phyloP scores from a whole-genome alignment of 2,329 filamentous ascomycete species.

The Akanthomyces muscarius region DNA sequence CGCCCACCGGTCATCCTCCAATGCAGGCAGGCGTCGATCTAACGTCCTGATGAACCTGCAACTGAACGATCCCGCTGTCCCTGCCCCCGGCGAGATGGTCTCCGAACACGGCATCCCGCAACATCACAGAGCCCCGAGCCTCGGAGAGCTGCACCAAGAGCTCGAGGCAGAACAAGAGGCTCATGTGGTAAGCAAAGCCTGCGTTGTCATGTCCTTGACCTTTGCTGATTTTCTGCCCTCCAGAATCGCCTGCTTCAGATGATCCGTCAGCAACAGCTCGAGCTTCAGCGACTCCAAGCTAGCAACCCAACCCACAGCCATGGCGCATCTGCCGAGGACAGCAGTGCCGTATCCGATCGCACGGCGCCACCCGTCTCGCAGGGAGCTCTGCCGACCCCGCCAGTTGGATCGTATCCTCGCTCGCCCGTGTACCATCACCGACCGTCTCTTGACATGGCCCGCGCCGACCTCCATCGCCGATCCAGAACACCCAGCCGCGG shows the following conservation, averaged over 20 bases:
- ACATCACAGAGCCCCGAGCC: slow-evolving; percentile 64
- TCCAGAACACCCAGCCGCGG: slow-evolving; percentile 58
- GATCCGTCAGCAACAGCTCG: slow-evolving; percentile 72
- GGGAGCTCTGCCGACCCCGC: slow-evolving; percentile 31
- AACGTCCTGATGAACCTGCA: slow-evolving; percentile 70
- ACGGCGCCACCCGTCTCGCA: slow-evolving; percentile 36
- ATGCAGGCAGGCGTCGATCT: slow-evolving; percentile 58
- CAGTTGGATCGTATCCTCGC: slow-evolving; percentile 43
- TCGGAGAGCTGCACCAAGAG: slow-evolving; percentile 75
- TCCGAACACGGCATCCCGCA: slow-evolving; percentile 51
- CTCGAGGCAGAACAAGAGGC: slow-evolving; percentile 75
- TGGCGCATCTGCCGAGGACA: slow-evolving; percentile 47
- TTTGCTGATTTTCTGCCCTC: background rate
- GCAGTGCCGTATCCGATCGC: slow-evolving; percentile 45
- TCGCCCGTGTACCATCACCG: slow-evolving; percentile 50
- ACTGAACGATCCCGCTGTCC: slow-evolving; percentile 65
- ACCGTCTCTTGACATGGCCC: slow-evolving; percentile 56
- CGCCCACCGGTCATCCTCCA: slow-evolving; percentile 41
- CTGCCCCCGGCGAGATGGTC: slow-evolving; percentile 66
- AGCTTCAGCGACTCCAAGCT: slow-evolving; percentile 59
- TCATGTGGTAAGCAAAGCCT: slow-evolving; percentile 56
- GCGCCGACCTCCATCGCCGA: slow-evolving; percentile 51
- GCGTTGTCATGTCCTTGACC: slow-evolving; percentile 16
- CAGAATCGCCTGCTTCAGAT: slow-evolving; percentile 72
- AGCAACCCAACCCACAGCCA: slow-evolving; percentile 33